Base-by-base conservation (phyloP, 2,329 filamentous ascomycete genomes). In the Zymoseptoria crescenta region DNA sequence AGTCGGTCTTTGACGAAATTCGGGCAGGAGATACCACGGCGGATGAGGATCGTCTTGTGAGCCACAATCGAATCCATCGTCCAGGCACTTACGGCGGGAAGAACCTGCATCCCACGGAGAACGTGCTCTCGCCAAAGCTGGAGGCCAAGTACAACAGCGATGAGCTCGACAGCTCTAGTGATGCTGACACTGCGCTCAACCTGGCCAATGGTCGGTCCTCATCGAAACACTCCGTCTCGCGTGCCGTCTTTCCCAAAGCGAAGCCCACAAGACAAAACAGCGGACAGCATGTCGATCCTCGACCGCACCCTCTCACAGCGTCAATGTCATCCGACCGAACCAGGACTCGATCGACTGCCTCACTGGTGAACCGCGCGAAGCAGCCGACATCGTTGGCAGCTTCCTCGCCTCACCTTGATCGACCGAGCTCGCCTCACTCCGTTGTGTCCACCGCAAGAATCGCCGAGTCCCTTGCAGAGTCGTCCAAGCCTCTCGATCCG, bases 41-140 rank as follows among this genome's bases (percentile, higher is more conserved):
- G n/a, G 92, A 96, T 58, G 87, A 92, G 56, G 89, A 90, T 64
- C 87, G 93, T n/a, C 76, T 99, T 48, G 92, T 96, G 35, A 88
- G 89, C 57, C 91, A 96, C 75, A 97, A 97, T 72, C 84, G 90
- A 35, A 69, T 84, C 4, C 75, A 77, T 19, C 71, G 77, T 52
- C 78, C 78, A 19, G 78, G 78, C n/a, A 80, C 78, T 20, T 75
- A 79, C 64, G 77, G 77, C 0, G 92, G 92, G 48, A 96, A 96
- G 76, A 97, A 97, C 68, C 76, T 96, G 30, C 92, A 96, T 73
- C 87, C 91, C 65, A 87, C 88, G 0, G 94, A 97, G 73, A 97
- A 96, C 65, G 93, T 97, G 1, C 81, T 97, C 13, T 90, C 91
- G 59, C 73, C 82, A 21, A 69, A 67, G 52, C 54, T 71, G 41